Evolutionary conservation across 1,139 yeast genomes (phyloP).

Genomic region (Pichia sp.): DNA sequence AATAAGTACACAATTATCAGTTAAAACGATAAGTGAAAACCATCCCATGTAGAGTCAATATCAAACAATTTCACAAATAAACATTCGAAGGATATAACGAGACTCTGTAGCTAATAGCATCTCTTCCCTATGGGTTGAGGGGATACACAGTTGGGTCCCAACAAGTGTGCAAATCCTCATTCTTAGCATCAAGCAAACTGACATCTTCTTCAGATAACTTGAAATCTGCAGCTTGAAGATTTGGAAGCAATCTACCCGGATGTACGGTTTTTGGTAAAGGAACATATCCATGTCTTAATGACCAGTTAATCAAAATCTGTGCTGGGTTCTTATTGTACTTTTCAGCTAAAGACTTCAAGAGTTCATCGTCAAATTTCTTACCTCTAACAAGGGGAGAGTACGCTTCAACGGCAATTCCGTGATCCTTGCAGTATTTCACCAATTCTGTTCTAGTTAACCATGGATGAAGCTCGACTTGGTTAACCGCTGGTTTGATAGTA

Average conservation of each 20-base stretch:
- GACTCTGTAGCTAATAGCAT: too few species aligned
- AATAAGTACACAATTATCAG: too few species aligned
- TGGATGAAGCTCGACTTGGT: slow-evolving; percentile 49
- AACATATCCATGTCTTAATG: slow-evolving; percentile 46
- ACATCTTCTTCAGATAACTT: slow-evolving; percentile 2
- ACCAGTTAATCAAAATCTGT: slow-evolving; percentile 40
- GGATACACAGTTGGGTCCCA: slow-evolving; percentile 22
- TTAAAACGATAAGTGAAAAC: too few species aligned
- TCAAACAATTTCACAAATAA: too few species aligned
- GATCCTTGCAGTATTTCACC: slow-evolving; percentile 27
- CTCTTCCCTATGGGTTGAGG: too few species aligned
- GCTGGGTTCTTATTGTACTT: slow-evolving; percentile 35
- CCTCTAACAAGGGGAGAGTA: slow-evolving; percentile 50
- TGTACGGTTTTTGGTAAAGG: slow-evolving; percentile 53
- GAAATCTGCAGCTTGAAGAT: slow-evolving; percentile 2
- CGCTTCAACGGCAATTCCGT: slow-evolving; percentile 41
- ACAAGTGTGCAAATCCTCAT: slow-evolving; percentile 12
- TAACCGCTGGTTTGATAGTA: slow-evolving; percentile 37
- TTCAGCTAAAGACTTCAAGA: slow-evolving; percentile 32
- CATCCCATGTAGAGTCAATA: too few species aligned
- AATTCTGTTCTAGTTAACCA: slow-evolving; percentile 37
- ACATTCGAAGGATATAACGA: too few species aligned
- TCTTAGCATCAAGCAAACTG: neutral
- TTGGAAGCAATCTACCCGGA: slow-evolving; percentile 1
- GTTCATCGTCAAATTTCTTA: slow-evolving; percentile 41